Evolutionary conservation across 257 asterid genomes (phyloP), one percentile per base, ranked within the genome.

Genomic region (Jaltomata sinuosa): DNA sequence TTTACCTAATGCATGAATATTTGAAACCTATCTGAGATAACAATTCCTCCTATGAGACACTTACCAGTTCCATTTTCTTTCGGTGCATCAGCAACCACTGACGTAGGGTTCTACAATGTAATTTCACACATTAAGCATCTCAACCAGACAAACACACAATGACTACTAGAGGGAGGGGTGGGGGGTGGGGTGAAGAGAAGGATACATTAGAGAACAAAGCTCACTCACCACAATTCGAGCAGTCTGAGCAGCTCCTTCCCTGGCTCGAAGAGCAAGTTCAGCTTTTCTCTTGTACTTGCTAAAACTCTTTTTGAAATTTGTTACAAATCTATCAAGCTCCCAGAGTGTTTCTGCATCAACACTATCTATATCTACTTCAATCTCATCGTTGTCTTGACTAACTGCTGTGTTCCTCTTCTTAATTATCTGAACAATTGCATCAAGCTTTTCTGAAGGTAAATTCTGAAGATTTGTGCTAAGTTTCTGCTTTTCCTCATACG

Each of bases 271-370:
- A 74, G 98, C 98, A 53, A 92, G 95, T 85, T 94, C 98, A 81
- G 98, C 98, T 85, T 92, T 96, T 87, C 97, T 92, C 91, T 92
- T 93, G 89, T 93, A 87, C 90, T 94, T 96, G 93, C 99, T 96
- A 91, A 96, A 86, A 89, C 96, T 87, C 92, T 96, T 96, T 88
- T 92, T 96, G 91, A 91, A 93, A 85, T 96, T 96, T 62, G 97
- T 94, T 83, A 96, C 98, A 82, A 96, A 94, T 84, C 99, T 92
- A 89, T 96, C 99, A 45, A 96, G 99, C 90, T 96, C 99, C 99
- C 99, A 96, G 31, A 96, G 93, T 15, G 99, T 94, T 90, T 96
- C 99, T 27, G 98, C 89, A 83, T 96, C 98, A 64, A 95, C 98
- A 80, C 81, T 91, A 87, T 95, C 99, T 83, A 95, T 94, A 88